phyloP scores from a whole-genome alignment of 306 rosid species.

The Hippophae gyantsensis region DNA sequence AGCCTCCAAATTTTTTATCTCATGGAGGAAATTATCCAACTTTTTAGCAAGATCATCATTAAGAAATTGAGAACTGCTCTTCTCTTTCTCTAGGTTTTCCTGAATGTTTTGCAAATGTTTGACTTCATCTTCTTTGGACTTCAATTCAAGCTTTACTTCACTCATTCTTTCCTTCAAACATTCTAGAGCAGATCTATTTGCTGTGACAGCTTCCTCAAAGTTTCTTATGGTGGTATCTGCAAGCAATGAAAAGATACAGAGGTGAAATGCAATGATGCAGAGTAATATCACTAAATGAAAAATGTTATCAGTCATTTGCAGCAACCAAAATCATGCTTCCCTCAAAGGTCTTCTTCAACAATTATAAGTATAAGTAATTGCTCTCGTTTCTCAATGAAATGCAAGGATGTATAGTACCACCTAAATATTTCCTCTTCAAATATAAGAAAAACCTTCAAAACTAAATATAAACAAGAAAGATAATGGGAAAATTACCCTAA shows the following conservation, averaged over 20 bases:
- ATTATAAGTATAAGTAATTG: too few species aligned
- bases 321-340: too few species aligned
- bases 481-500: too few species aligned
- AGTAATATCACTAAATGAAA: too few species aligned
- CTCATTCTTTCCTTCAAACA: slow-evolving; percentile 50
- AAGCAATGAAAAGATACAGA: slow-evolving; percentile 14
- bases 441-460: too few species aligned
- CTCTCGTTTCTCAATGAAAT: too few species aligned
- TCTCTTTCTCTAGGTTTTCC: slow-evolving; percentile 49
- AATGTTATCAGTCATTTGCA: too few species aligned
- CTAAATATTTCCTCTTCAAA: too few species aligned
- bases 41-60: slow-evolving; percentile 43
- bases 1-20: slow-evolving; percentile 52
- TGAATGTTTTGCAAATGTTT: slow-evolving; percentile 27
- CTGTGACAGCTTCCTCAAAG: slow-evolving; percentile 45
- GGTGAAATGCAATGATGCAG: too few species aligned
- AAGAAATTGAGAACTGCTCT: slow-evolving; percentile 39
- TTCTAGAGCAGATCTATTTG: slow-evolving; percentile 48
- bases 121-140: slow-evolving; percentile 59
- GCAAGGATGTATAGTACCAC: too few species aligned
- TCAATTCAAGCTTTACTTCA: slow-evolving; percentile 44
- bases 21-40: slow-evolving; percentile 43
- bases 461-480: too few species aligned
- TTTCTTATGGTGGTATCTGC: slow-evolving; percentile 60
- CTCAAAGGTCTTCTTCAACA: too few species aligned